Evolutionary conservation across 2,329 filamentous ascomycete genomes (phyloP).

Genomic region (Epichloe bromicola): DNA sequence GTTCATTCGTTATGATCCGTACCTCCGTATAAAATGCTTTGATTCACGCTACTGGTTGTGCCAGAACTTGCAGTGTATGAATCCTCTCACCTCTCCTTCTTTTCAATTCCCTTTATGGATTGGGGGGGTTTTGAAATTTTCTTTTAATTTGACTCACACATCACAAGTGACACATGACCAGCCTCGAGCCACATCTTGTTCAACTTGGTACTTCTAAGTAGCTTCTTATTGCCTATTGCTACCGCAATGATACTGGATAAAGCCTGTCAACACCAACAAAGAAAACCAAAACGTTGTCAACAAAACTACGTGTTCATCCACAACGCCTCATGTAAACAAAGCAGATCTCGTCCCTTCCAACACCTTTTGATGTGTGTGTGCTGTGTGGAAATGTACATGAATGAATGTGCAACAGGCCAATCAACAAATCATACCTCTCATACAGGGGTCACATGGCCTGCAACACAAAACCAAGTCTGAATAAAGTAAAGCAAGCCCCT

Average conservation of each 20-base stretch:
- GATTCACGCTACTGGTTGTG: no score
- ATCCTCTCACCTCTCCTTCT: no score
- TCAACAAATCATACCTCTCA: neutral
- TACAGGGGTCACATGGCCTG: neutral
- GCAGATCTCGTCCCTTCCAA: slow-evolving; percentile 20
- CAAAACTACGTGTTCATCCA: slow-evolving; percentile 10
- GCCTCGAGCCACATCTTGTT: neutral
- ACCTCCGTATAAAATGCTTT: no score
- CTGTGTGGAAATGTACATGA: slow-evolving; percentile 28
- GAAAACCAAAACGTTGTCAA: slow-evolving; percentile 8
- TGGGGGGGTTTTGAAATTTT: no score
- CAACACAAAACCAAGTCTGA: neutral
- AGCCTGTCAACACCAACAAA: slow-evolving; percentile 17
- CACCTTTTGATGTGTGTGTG: slow-evolving; percentile 35
- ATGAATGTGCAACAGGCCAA: slow-evolving; percentile 11
- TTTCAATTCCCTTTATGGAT: no score
- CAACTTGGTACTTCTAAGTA: neutral
- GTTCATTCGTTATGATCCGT: no score
- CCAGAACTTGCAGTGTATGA: no score
- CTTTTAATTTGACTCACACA: no score
- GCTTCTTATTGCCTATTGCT: slow-evolving; percentile 16
- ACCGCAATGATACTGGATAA: slow-evolving; percentile 8
- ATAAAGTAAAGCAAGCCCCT: neutral
- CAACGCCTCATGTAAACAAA: slow-evolving; percentile 15
- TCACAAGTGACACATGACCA: no score